Evolutionary conservation across 1,139 yeast species (phyloP), one percentile per base, ranked within the genome.

Genomic region (Martiniozyma asiatica): DNA sequence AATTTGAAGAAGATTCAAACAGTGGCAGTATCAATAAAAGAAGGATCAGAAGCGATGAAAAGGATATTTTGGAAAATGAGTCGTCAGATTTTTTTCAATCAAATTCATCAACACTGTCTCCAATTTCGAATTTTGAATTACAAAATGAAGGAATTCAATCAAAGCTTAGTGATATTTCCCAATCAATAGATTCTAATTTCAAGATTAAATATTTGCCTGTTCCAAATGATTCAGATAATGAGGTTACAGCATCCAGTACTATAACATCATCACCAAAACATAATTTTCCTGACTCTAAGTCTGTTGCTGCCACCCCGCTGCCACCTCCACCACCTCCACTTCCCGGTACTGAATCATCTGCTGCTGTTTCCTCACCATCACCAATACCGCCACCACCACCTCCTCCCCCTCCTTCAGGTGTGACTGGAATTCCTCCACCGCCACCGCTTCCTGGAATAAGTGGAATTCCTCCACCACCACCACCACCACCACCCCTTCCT

Each of bases 401-500:
- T 8, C 31, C 32, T 4, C 31, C 28, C 3, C 27, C 28, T 9
- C 17, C 27, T 13, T 14, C 14, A 14, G 14, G 13, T 11, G 9
- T 9, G 17, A 13, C 23, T 18, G 31, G 14, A n/a, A 15, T 49
- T 10, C 45, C 52, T 5, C 50, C 52, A 5, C 50, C 51, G 2
- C 51, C 53, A 1, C 44, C 56, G 1, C 46, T 50, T 5, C 47
- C 52, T 1, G 6, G 7, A 11, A 2, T 22, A 11, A 19, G 26
- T 8, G 9, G n/a, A 5, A n/a, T 18, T 3, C 50, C 54, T 11
- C 46, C 50, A 11, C 44, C 47, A 1, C 45, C 40, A 1, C 44
- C 41, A 2, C 48, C 57, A 6, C 48, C 54, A 2, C 48, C 51
- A 5, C 39, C 40, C 14, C n/a, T n/a, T n/a, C 40, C 45, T 11